Percentiles rank a stretch among this genome's conserved stretches.
Conservation (phyloP, 2,329 filamentous ascomycete genomes). For the Bisporella sp. region DNA sequence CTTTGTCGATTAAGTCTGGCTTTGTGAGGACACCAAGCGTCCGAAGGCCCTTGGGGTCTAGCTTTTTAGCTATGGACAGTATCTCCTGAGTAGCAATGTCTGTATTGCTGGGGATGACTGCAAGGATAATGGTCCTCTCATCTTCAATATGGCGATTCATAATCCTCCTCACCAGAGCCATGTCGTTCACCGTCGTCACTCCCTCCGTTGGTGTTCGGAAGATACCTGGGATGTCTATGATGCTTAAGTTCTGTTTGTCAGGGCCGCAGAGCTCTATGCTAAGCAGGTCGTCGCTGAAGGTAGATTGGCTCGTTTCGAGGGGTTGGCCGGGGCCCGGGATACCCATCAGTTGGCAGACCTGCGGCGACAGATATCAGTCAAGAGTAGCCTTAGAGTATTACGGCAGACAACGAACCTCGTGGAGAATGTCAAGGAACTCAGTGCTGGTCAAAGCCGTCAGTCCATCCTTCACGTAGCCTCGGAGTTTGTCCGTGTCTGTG, state of each 20-base stretch:
- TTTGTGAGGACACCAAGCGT: constrained; percentile 37
- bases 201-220: constrained; percentile 32
- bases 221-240: constrained; percentile 52
- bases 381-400: neutral
- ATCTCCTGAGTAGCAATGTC: constrained; percentile 11
- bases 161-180: constrained; percentile 34
- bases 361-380: neutral
- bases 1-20: constrained; percentile 42
- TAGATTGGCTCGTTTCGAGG: constrained; percentile 1
- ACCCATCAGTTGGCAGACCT: constrained; percentile 10
- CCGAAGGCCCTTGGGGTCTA: constrained; percentile 7
- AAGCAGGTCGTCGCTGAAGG: constrained; percentile 7
- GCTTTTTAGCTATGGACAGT: constrained; percentile 7
- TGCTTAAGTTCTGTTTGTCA: constrained; percentile 41
- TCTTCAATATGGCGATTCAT: constrained; percentile 43
- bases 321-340: constrained; percentile 7
- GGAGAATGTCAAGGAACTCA: constrained; percentile 7
- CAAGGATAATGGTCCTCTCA: constrained; percentile 16
- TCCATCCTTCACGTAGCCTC: constrained; percentile 1
- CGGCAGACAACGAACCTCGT: constrained; percentile 4
- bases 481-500: constrained; percentile 4
- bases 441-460: constrained; percentile 5
- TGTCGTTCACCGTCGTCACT: constrained; percentile 30
- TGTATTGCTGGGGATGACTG: constrained; percentile 7
- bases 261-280: constrained; percentile 20